Evolutionary conservation across 1,139 yeast genomes (phyloP), one percentile per base, ranked within the genome.

Genomic region (Arxiozyma slooffiae): DNA sequence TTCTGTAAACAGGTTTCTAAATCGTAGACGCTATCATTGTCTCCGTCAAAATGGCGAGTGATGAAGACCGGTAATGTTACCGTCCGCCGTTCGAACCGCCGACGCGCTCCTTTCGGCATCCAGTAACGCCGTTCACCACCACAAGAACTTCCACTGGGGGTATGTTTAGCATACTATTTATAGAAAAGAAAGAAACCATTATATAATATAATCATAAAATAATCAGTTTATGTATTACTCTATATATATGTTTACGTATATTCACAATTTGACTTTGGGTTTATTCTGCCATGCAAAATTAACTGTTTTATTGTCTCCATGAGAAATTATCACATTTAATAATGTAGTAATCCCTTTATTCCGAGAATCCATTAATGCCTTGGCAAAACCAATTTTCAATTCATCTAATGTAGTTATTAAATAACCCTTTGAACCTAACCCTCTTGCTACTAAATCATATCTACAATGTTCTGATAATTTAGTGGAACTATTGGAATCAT

Each of bases 231-330:
- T 5, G 34, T 26, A n/a, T 26, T 26, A 26, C 5, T 26, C 11
- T 30, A 30, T 30, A 30, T 30, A 14, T 11, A 11, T 30, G 14
- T 30, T 14, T 30, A 26, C 11, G 14, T n/a, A n/a, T n/a, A n/a
- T 4, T 30, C 36, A 30, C 36, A 30, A 30, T 40, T 48, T 53
- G 22, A 52, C 17, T 17, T 51, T 54, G 7, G 60, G 36, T 38
- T 55, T 55, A 17, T 52, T 57, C 70, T 79, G 81, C 86, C 86
- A 81, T 1, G 82, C 84, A 64, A 81, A 81, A 43, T 75, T 75
- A 44, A 81, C 68, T 57, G 77, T 76, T 53, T 72, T 73, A 55
- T 74, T 74, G 41, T 72, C 72, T 1, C 81, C 82, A 6, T 79
- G 77, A 45, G 77, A 80, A 17, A 81, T 80, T 20, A 80, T 70